Conservation (phyloP, 768 basidiomycete genomes). For the Phanerodontia chrysosporium region DNA sequence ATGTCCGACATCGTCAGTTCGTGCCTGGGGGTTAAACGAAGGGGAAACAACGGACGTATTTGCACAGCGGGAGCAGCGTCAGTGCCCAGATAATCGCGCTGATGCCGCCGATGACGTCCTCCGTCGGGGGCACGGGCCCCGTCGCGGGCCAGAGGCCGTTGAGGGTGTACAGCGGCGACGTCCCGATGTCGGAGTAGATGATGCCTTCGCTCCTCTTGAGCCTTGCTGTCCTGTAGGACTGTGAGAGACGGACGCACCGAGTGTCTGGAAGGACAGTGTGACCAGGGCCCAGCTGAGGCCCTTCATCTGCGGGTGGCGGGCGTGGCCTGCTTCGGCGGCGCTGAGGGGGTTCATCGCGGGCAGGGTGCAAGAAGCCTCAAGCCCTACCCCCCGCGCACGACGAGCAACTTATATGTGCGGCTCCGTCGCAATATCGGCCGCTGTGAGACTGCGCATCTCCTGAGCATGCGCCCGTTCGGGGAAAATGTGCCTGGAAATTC, state of each 20-base stretch:
- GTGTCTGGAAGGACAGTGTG: constrained; percentile 29
- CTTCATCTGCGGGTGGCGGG: background rate
- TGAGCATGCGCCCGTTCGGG: too few relatives aligned
- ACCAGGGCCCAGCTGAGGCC: constrained; percentile 16
- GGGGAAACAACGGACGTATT: constrained; percentile 47
- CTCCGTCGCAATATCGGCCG: too few relatives aligned
- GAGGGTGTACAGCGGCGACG: constrained; percentile 59
- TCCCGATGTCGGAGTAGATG: constrained; percentile 46
- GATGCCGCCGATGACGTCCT: constrained; percentile 61
- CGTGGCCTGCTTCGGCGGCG: constrained; percentile 7
- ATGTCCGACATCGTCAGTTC: background rate
- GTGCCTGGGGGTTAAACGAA: background rate
- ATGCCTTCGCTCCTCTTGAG: constrained; percentile 25
- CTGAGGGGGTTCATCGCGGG: background rate
- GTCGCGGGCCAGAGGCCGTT: constrained; percentile 58
- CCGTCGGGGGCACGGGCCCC: constrained; percentile 43
- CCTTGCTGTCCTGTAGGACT: background rate
- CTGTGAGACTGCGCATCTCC: too few relatives aligned
- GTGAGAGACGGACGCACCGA: constrained; percentile 17
- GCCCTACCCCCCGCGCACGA: too few relatives aligned
- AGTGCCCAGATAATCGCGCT: constrained; percentile 65
- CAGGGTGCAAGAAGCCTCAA: background rate
- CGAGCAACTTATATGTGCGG: too few relatives aligned
- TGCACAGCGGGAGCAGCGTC: constrained; percentile 54
- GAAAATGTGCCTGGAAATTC: background rate